phyloP scores from a whole-genome alignment of 2,329 filamentous ascomycete genomes.

The Fusarium temperatum region DNA sequence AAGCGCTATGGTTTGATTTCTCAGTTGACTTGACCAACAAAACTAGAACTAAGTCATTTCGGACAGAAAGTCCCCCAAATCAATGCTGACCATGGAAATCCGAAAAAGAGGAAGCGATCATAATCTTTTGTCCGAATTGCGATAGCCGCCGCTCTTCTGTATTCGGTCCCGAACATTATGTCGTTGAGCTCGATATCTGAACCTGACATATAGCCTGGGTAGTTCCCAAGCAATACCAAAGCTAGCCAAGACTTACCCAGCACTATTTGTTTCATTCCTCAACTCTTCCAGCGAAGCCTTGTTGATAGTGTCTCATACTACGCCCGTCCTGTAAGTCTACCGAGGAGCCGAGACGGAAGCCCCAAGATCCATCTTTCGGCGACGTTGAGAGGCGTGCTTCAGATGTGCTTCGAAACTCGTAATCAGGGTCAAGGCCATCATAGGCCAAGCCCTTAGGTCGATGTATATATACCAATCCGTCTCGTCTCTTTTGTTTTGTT shows the following conservation, averaged over 20 bases:
- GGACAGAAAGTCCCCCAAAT: background rate
- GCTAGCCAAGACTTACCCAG: conserved; percentile 15
- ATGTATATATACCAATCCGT: conserved; percentile 47
- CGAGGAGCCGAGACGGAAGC: conserved; percentile 35
- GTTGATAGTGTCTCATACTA: conserved; percentile 26
- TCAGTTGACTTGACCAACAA: background rate
- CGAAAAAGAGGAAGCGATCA: background rate
- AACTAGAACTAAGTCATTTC: background rate
- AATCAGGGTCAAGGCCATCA: conserved; percentile 2
- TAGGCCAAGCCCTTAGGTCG: background rate
- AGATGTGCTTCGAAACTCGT: conserved; percentile 38
- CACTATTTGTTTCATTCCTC: conserved; percentile 27
- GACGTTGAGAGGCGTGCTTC: conserved; percentile 32
- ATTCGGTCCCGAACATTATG: background rate
- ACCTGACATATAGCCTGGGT: conserved; percentile 18
- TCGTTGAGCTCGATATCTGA: background rate
- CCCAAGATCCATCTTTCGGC: conserved; percentile 31
- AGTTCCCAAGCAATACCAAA: conserved; percentile 8
- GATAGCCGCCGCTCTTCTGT: background rate
- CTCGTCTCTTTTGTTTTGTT: conserved; percentile 36
- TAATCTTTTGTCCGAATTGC: background rate
- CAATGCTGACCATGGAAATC: background rate
- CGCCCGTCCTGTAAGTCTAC: conserved; percentile 17
- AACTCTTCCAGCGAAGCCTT: conserved; percentile 14
- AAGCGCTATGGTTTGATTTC: conserved; percentile 14